Percentiles rank a stretch among this genome's conserved stretches.
These are phyloP conservation scores for Saksenaea vasiformis DNA, from an alignment of 371 early-diverging fungal species.

Conservation along the genomic window DNA sequence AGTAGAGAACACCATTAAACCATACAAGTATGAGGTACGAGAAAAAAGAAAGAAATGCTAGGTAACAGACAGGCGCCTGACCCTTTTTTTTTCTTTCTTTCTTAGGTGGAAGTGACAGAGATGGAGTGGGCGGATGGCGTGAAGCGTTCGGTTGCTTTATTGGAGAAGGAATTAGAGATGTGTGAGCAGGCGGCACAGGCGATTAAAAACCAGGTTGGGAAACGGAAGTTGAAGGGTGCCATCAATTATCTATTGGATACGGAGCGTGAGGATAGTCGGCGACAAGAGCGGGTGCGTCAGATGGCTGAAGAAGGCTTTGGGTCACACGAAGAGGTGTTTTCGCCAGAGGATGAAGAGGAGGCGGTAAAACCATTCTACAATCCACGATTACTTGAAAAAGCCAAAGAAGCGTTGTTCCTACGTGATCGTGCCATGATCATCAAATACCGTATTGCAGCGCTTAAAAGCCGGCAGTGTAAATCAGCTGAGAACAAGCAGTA, in stretches of 20 bases:
- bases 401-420: conserved; percentile 76
- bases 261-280: conserved; percentile 55
- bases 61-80: no score
- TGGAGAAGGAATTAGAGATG: conserved; percentile 79
- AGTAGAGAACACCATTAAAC: conserved; percentile 98
- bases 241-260: conserved; percentile 65
- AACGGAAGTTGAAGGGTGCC: conserved; percentile 82
- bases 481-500: conserved; percentile 76
- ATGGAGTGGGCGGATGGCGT: conserved; percentile 92
- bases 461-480: conserved; percentile 80
- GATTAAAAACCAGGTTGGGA: conserved; percentile 78
- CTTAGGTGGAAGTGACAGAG: conserved; percentile 81
- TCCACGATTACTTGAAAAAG: conserved; percentile 77
- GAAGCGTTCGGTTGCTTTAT: conserved; percentile 68
- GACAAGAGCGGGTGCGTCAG: conserved; percentile 41
- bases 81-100: not conserved
- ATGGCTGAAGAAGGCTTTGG: conserved; percentile 23
- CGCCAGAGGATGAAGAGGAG: conserved; percentile 40
- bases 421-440: conserved; percentile 77
- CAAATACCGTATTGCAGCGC: conserved; percentile 77
- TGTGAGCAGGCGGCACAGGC: conserved; percentile 70
- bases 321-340: conserved; percentile 23
- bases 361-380: conserved; percentile 59
- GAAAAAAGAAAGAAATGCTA: not conserved
- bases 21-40: conserved; percentile 88